A percentile compares a stretch with the other conserved stretches of the same genome.
Conservation (phyloP, 2,329 filamentous ascomycete genomes). For the Talaromyces sp. region DNA sequence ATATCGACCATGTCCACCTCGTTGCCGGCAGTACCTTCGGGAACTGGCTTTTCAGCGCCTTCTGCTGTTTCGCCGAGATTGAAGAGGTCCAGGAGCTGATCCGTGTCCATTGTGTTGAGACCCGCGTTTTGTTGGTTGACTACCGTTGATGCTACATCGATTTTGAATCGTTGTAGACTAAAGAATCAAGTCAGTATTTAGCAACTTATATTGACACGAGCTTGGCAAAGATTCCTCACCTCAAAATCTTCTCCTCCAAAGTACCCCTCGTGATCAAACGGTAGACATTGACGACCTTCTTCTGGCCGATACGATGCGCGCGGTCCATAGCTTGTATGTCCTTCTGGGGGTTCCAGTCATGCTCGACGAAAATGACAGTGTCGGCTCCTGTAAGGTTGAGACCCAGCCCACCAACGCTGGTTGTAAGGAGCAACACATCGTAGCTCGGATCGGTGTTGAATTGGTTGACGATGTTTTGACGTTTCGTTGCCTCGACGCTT, state of each 20-base stretch:
- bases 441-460: slow-evolving; percentile 98
- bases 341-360: slow-evolving; percentile 99
- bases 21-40: slow-evolving; percentile 54
- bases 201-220: too few relatives aligned
- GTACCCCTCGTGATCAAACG: slow-evolving; percentile 93
- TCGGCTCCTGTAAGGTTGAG: slow-evolving; percentile 95
- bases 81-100: slow-evolving; percentile 95
- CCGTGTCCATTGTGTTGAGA: slow-evolving; percentile 92
- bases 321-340: slow-evolving; percentile 99
- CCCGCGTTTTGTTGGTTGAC: slow-evolving; percentile 99
- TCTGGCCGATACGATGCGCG: slow-evolving; percentile 95
- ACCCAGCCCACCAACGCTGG: slow-evolving; percentile 88
- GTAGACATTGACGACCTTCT: slow-evolving; percentile 99
- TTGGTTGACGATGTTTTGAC: slow-evolving; percentile 96
- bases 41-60: slow-evolving; percentile 56
- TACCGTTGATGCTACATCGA: slow-evolving; percentile 94
- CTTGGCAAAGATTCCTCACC: slow-evolving; percentile 45
- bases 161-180: slow-evolving; percentile 97
- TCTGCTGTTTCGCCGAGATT: slow-evolving; percentile 71
- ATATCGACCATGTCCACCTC: slow-evolving; percentile 79
- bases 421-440: slow-evolving; percentile 88
- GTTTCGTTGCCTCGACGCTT: slow-evolving; percentile 83
- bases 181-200: background rate
- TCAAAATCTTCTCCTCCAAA: slow-evolving; percentile 95
- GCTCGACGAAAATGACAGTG: slow-evolving; percentile 98